These are phyloP conservation scores for Dendrobium catenatum DNA, from an alignment of 106 monocot species.

Conservation along the genomic window DNA sequence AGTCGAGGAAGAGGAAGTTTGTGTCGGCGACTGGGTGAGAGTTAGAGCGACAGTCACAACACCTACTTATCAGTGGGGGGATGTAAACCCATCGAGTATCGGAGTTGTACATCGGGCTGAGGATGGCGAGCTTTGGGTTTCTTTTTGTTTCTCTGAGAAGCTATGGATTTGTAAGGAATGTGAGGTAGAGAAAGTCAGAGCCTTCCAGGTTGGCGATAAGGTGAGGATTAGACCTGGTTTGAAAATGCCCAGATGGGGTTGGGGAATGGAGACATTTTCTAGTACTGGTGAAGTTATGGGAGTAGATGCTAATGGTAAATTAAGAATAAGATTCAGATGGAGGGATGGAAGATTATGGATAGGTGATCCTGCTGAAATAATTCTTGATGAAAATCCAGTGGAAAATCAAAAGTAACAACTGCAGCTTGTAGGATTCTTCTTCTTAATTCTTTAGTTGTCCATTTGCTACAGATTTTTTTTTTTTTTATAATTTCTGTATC, in stretches of 20 bases:
- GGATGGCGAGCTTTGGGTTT: slow-evolving; percentile 67
- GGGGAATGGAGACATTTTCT: slow-evolving; percentile 84
- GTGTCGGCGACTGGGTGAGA: slow-evolving; percentile 90
- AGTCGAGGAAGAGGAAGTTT: slow-evolving; percentile 69
- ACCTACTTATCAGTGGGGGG: slow-evolving; percentile 92
- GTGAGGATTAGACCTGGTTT: slow-evolving; percentile 69
- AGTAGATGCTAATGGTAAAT: slow-evolving; percentile 95
- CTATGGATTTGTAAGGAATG: slow-evolving; percentile 82
- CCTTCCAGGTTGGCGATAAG: slow-evolving; percentile 74
- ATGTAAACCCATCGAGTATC: slow-evolving; percentile 64
- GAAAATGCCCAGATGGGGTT: slow-evolving; percentile 77
- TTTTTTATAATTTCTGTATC: background rate
- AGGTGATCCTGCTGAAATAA: slow-evolving; percentile 89
- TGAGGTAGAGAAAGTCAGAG: slow-evolving; percentile 82
- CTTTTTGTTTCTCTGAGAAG: slow-evolving; percentile 85
- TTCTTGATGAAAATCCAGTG: slow-evolving; percentile 30
- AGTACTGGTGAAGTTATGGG: slow-evolving; percentile 79
- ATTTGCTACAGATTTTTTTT: background rate
- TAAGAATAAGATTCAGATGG: slow-evolving; percentile 88
- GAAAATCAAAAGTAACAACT: background rate
- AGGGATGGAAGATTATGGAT: slow-evolving; percentile 79
- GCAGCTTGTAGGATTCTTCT: slow-evolving; percentile 16
- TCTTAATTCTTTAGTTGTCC: background rate
- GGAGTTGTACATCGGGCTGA: slow-evolving; percentile 83
- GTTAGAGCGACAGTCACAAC: slow-evolving; percentile 53